Evolutionary conservation across 2,329 filamentous ascomycete species (phyloP), one percentile per base, ranked within the genome.

Genomic region (Volutella citrinella): DNA sequence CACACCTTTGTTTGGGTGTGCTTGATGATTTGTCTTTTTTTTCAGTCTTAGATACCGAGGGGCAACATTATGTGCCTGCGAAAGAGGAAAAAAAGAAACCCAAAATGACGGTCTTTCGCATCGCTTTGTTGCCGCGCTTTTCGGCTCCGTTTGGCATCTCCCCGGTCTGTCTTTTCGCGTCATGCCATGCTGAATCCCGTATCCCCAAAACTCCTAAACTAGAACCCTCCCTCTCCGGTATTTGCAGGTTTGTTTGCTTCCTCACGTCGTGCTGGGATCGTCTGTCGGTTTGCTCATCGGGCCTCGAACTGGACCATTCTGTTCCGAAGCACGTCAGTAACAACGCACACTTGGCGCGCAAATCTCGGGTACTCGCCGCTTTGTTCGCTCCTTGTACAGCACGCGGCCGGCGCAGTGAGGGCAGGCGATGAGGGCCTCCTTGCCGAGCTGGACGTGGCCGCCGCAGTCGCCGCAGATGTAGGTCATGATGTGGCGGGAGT

Each of bases 301-400:
- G 93, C 93, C 72, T 98, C 90, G 57, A 98, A 97, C 68, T 98
- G 93, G 32, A 97, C 90, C 90, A 97, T 96, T 58, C 91, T 95
- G 38, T 11, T 27, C 7, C 16, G 10, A 4, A 10, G 7, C 11
- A 3, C 12, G 22, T 51, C 32, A 54, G 43, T 14, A 19, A 19
- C n/a, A 6, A 13, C 20, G 5, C 23, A 19, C 18, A 19, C 22
- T 13, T 3, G 8, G 9, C 3, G 2, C 11, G 14, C 10, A 5
- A 5, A 10, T 17, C 4, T 3, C 25, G 7, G 32, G 5, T 11
- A 26, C 84, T 65, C 62, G 96, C 93, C 93, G 80, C 75, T 95
- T 96, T 27, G 93, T 98, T 59, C 93, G 72, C 78, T 96, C 87
- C 78, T 98, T 98, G 69, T 97, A 97, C 49, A 98, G 68, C 42